Base-by-base conservation (phyloP, 768 basidiomycete species). In the Suillus weaverae region DNA sequence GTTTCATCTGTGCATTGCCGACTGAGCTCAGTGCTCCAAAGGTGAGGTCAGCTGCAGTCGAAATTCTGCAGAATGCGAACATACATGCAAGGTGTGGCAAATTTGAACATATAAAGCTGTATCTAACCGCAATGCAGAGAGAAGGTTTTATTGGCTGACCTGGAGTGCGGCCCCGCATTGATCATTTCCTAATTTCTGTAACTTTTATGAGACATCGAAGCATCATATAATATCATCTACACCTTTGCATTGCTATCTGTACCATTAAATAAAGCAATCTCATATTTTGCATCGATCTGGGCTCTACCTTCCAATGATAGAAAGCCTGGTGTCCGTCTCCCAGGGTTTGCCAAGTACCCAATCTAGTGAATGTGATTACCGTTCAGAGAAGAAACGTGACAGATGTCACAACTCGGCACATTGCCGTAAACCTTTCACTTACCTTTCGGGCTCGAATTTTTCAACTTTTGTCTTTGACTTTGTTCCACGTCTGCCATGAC, bases 1-100 rank as follows among this genome's bases (percentile, higher is more conserved):
- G 88, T 70, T 76, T 90, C 44, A 79, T 90, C 26, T 86, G 84
- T 70, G 85, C 83, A 18, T 72, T 84, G 14, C 81, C 83, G 11
- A 77, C 83, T 20, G 79, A 81, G 36, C 70, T 78, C 30, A 78
- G 80, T 68, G 78, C 77, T 16, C 77, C 75, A 62, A 78, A 76
- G 66, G 78, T 81, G 71, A 81, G 79, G 71, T 71, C 73, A 55
- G 79, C 74, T n/a, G 80, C 81, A 1, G 74, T 84, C 11, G 79
- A 81, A 51, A 76, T 83, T 5, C 75, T 86, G 33, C 80, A 83
- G 69, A 79, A 81, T 63, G 77, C 80, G 41, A 78, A 81, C 62
- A 73, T 80, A 35, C 73, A 73, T 38, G 73, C 77, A 66, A 80
- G 80, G 85, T 85, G 70, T 50, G 76, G 70, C 60, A 63, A 18